Base-by-base conservation (phyloP, 768 basidiomycete species). In the Macrolepiota dolichaula region DNA sequence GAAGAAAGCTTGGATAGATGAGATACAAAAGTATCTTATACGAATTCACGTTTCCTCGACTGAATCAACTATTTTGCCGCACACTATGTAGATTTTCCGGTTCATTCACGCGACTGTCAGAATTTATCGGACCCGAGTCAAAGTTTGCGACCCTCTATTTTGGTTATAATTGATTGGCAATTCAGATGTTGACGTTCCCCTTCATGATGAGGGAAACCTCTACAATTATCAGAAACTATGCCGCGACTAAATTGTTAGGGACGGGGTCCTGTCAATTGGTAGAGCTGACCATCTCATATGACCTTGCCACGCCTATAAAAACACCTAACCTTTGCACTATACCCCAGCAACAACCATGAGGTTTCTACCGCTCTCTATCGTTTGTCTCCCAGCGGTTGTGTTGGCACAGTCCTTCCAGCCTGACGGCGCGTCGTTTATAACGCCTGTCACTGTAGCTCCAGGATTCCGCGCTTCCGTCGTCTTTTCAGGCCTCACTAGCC, bases 401-500 rank as follows among this genome's bases (percentile, higher is more conserved):
- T 35, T 51, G 19, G 59, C 51, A 10, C 56, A 51, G 36, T 10
- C 29, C 1, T 73, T 77, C 61, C 77, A 78, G 58, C 67, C 72
- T 17, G 56, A 62, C 24, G 73, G 73, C 1, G 65, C 67, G 1
- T 66, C 72, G 6, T 78, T 78, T 64, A 65, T 64, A 53, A 66
- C 74, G 0, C 77, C 76, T 1, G 74, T 76, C 2, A 76, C 69
- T 1, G 65, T 69, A 7, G 74, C 77, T 0, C 59, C 71, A 1
- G 78, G 77, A 6, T 73, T 77, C 57, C 54, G 64, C 11, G 74
- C 78, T 11, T 63, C 62, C 7, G 74, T 79, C 6, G 51, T 78
- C 24, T 79, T 77, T 61, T 77, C 77, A 9, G 77, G 77, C 56
- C 69, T 80, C 13, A 76, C 79, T 2, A 65, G 67, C 10, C 80